Percentiles rank a stretch among this genome's conserved stretches.
Conservation (phyloP, 495 filamentous ascomycete species). For the Penicillium cataractarum region DNA sequence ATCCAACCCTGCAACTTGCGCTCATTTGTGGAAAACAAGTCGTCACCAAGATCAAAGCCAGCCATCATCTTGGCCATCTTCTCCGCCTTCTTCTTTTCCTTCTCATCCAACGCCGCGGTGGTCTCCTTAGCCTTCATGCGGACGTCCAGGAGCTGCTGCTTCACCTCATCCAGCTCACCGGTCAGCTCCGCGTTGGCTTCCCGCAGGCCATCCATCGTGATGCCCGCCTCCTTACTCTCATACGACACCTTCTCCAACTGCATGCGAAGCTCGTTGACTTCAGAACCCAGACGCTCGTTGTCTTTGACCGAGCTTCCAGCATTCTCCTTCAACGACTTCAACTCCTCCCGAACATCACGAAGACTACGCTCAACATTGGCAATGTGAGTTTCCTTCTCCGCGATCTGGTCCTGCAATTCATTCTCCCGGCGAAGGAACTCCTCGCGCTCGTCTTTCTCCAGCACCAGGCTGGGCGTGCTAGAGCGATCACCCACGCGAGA, state of each 20-base stretch:
- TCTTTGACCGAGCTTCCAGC: constrained; percentile 78
- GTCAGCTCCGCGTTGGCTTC: constrained; percentile 95
- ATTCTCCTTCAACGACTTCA: constrained; percentile 79
- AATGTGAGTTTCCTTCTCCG: constrained; percentile 86
- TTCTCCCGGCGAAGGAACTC: constrained; percentile 96
- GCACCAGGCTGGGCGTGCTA: constrained; percentile 79
- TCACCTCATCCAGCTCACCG: constrained; percentile 87
- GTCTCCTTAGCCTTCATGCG: constrained; percentile 96
- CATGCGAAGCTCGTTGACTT: constrained; percentile 92
- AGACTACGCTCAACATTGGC: constrained; percentile 75
- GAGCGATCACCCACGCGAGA: constrained; percentile 86
- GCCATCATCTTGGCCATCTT: constrained; percentile 99
- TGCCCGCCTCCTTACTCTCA: constrained; percentile 93
- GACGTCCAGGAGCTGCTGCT: constrained; percentile 93
- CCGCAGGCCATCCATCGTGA: constrained; percentile 96
- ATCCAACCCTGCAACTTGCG: constrained; percentile 79
- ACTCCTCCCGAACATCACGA: constrained; percentile 80
- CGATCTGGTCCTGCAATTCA: constrained; percentile 92
- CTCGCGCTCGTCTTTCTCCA: constrained; percentile 96
- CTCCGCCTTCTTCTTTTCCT: constrained; percentile 97
- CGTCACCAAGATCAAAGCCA: constrained; percentile 87
- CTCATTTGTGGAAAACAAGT: constrained; percentile 91
- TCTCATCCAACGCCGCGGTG: constrained; percentile 83
- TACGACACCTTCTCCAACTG: constrained; percentile 92
- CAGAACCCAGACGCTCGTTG: constrained; percentile 80